Conservation (phyloP, 352 stramenopile species). For the Phytopythium litorale region DNA sequence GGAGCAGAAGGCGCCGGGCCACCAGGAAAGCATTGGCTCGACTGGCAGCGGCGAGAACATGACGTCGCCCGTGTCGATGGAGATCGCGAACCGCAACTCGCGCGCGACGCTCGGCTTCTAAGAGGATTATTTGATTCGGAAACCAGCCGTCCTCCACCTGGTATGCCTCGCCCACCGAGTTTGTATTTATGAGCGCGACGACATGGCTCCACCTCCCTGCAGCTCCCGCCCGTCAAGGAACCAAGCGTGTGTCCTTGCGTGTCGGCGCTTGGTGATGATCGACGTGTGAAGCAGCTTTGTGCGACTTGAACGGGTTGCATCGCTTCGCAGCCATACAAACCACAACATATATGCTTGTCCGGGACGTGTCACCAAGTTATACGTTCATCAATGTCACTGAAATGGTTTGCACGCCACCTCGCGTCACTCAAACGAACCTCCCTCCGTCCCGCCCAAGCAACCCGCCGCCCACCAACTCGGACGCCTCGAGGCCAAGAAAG, state of each 20-base stretch:
- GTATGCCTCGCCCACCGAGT: neutral
- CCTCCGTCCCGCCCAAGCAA: neutral
- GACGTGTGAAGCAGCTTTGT: neutral
- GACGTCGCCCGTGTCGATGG: conserved; percentile 19
- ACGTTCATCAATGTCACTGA: neutral
- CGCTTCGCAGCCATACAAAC: neutral
- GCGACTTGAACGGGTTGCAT: neutral
- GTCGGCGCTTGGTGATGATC: too few species aligned
- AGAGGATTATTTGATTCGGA: conserved; percentile 3
- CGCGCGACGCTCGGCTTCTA: conserved; percentile 74
- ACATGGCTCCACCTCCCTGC: too few species aligned
- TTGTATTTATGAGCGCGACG: neutral
- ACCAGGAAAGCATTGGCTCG: conserved; percentile 15
- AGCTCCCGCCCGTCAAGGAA: too few species aligned
- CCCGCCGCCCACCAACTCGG: neutral
- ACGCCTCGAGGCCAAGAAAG: neutral
- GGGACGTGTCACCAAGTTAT: neutral
- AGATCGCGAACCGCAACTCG: conserved; percentile 37
- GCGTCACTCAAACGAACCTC: neutral
- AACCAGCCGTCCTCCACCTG: neutral
- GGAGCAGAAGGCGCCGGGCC: conserved; percentile 12
- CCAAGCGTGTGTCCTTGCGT: too few species aligned
- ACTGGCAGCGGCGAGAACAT: conserved; percentile 21
- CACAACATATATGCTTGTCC: neutral
- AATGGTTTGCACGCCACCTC: neutral